Evolutionary conservation across 345 rosid genomes (phyloP), one percentile per base, ranked within the genome.

Genomic region (Eutrema yunnanense): DNA sequence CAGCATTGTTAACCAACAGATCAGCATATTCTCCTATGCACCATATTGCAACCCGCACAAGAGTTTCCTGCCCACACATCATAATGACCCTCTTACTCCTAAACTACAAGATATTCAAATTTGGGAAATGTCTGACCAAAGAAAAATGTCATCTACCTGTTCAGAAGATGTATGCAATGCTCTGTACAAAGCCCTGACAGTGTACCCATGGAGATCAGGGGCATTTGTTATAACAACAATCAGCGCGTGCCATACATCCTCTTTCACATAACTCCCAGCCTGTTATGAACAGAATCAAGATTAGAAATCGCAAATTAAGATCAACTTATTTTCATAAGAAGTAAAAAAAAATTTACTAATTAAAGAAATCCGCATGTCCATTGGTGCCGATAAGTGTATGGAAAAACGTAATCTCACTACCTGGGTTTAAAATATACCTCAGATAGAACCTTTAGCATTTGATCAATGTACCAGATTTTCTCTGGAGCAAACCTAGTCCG

Each of bases 1-100:
- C 97, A 32, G 62, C 69, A 84, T 86, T 90, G 52, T 88, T 88
- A 54, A 92, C 91, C 86, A 95, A 77, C 84, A 95, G 69, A 78
- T 95, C 99, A 71, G 96, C 97, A 75, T 91, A 95, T 81, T 95
- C 97, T 73, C 99, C 97, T 60, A 95, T 83, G 81, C 99, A 89
- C 97, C 97, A 95, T 62, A 88, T 86, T 56, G 96, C 97, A 73
- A 92, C 96, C 52, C 92, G 92, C 77, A 86, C 92, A 78, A 95
- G 96, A 74, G 79, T 82, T 90, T 89, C 97, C 97, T 89, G 83
- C 77, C 51, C 66, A 70, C 60, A 60, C 64, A 80, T 66, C 56
- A 72, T 57, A 73, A 65, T 29, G 65, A 30, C 14, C 72, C 34
- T 63, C 72, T 57, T 41, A 76, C 59, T 58, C 22, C 16, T 71